A percentile compares a stretch with the other conserved stretches of the same genome.
Evolutionary conservation across 2,329 filamentous ascomycete genomes (phyloP).

Genomic region (Karstenula rhodostoma): DNA sequence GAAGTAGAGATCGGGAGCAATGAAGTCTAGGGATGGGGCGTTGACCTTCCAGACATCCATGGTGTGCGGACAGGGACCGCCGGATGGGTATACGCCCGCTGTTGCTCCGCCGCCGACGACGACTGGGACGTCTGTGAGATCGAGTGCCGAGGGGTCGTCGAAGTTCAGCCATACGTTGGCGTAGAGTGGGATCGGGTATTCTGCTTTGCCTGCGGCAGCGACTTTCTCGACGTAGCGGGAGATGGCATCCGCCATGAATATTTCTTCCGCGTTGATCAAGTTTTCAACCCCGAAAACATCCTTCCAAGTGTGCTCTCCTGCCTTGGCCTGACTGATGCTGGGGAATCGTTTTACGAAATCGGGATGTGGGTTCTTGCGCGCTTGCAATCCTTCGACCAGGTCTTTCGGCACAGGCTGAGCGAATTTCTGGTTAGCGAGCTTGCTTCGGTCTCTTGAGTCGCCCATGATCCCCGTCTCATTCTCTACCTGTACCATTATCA

Average conservation of each 20-base stretch:
- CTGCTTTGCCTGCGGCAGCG: constrained; percentile 51
- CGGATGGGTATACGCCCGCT: constrained; percentile 59
- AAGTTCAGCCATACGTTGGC: constrained; percentile 59
- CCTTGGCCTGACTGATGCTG: constrained; percentile 22
- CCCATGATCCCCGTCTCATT: constrained; percentile 62
- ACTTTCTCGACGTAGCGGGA: constrained; percentile 53
- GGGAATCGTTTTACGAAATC: constrained; percentile 37
- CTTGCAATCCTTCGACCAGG: constrained; percentile 42
- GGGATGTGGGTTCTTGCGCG: constrained; percentile 24
- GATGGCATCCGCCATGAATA: constrained; percentile 60
- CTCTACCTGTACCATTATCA: constrained; percentile 64
- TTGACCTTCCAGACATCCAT: constrained; percentile 56
- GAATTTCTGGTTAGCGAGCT: constrained; percentile 51
- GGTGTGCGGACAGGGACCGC: constrained; percentile 53
- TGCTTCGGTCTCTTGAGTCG: constrained; percentile 59
- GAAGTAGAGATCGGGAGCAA: constrained; percentile 60
- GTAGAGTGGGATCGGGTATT: constrained; percentile 55
- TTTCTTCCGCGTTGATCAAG: constrained; percentile 48
- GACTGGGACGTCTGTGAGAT: constrained; percentile 46
- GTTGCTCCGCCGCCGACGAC: constrained; percentile 54
- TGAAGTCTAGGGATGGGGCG: constrained; percentile 55
- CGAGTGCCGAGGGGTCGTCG: constrained; percentile 25
- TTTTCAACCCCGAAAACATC: constrained; percentile 51
- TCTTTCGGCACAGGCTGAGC: constrained; percentile 47
- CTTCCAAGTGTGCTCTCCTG: constrained; percentile 45